A percentile compares a stretch with the other conserved stretches of the same genome.
Conservation (phyloP, 495 filamentous ascomycete genomes). For the Venustampulla echinocandica region DNA sequence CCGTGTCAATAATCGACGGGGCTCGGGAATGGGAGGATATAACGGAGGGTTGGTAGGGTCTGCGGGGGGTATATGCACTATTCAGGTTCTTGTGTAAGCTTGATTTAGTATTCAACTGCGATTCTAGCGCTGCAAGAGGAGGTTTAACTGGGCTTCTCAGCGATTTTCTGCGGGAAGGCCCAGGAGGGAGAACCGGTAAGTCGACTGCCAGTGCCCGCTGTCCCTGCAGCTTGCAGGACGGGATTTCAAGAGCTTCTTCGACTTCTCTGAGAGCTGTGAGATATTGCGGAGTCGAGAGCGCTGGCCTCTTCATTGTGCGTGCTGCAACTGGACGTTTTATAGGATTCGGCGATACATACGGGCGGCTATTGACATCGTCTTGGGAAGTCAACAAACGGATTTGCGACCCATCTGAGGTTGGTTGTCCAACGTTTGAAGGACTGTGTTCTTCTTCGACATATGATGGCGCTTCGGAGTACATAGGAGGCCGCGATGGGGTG, state of each 20-base stretch:
- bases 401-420: constrained; percentile 26
- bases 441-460: constrained; percentile 41
- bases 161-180: constrained; percentile 34
- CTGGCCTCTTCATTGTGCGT: constrained; percentile 19
- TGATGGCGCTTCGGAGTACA: constrained; percentile 36
- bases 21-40: constrained; percentile 33
- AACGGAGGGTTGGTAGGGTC: constrained; percentile 41
- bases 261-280: constrained; percentile 25
- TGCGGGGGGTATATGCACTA: constrained; percentile 25
- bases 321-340: constrained; percentile 7
- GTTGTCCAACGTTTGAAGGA: constrained; percentile 24
- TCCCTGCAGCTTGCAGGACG: constrained; percentile 39
- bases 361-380: constrained; percentile 26
- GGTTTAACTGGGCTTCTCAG: constrained; percentile 17
- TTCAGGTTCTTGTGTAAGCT: constrained; percentile 29
- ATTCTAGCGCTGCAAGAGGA: constrained; percentile 17
- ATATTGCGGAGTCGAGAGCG: constrained; percentile 9
- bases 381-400: constrained; percentile 45
- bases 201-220: constrained; percentile 19
- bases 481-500: constrained; percentile 26
- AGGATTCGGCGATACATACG: constrained; percentile 18
- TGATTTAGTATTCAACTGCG: constrained; percentile 22
- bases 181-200: constrained; percentile 7
- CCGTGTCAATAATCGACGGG: constrained; percentile 33
- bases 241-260: constrained; percentile 26